Evolutionary conservation across 1,139 yeast species (phyloP), one percentile per base, ranked within the genome.

Genomic region (Yamadazyma atlantica): DNA sequence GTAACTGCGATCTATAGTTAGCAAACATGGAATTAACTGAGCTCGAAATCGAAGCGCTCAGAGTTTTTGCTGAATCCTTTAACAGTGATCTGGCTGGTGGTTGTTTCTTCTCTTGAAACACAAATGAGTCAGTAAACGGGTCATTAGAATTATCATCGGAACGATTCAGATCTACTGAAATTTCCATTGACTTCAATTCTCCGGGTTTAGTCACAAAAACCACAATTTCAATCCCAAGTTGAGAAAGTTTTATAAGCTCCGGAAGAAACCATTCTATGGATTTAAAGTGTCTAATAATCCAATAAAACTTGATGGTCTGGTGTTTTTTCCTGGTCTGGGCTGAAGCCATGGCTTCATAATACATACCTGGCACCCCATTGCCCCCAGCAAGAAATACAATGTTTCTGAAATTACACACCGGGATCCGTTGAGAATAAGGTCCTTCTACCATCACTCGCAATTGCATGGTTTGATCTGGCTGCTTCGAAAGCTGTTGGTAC

Each of bases 231-330:
- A 69, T 57, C 8, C 56, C 50, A 2, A 69, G 58, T 26, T 54
- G 58, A 39, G 61, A 64, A 39, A 60, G 50, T 25, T 47, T 43
- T 27, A 39, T 33, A 41, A 62, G 52, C 43, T 61, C 66, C 10
- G 44, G 44, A 41, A 45, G 49, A 46, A 62, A 59, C 67, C 67
- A 62, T 34, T 56, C 60, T 19, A 62, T 41, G 3, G 62, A 51
- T 38, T 56, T 49, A 44, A 67, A 66, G 42, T 73, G 66, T 50
- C 77, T 69, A 19, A 77, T 64, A 16, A 65, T 61, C 79, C 82
- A 74, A 51, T 70, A 64, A 19, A 78, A 54, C 53, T 72, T 69
- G 32, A 69, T 54, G 36, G 43, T 41, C 17, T 29, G 21, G 14
- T 29, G 12, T 9, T 29, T 29, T 30, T 55, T 38, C 2, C 41